A percentile compares a stretch with the other conserved stretches of the same genome.
These are phyloP conservation scores for Aristolochia contorta DNA, from an alignment of 164 flowering plant species.

Conservation along the genomic window DNA sequence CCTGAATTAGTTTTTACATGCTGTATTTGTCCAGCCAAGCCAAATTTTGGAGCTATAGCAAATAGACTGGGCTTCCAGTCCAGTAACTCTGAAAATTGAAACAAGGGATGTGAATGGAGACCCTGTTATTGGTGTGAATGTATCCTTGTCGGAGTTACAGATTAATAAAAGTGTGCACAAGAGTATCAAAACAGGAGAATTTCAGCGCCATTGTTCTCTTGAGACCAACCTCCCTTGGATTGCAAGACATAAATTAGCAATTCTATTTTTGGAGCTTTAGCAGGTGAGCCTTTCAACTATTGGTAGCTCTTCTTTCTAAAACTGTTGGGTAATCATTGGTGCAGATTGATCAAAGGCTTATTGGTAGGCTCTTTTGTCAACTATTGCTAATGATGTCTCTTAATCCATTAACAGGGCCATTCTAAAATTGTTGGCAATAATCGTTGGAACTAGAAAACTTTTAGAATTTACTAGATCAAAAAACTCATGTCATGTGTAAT, in stretches of 20 bases:
- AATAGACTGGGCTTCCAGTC: conserved; percentile 56
- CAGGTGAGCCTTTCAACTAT: conserved; percentile 21
- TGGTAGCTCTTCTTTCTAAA: background rate
- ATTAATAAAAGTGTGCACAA: conserved; percentile 2
- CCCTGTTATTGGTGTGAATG: conserved; percentile 31
- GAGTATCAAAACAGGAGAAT: conserved; percentile 11
- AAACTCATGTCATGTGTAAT: too few species aligned
- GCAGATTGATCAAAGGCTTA: too few species aligned
- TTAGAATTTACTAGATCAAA: too few species aligned
- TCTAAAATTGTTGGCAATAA: too few species aligned
- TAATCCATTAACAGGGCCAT: too few species aligned
- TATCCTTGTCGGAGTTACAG: conserved; percentile 36
- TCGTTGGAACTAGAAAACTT: too few species aligned
- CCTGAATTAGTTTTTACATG: conserved; percentile 1
- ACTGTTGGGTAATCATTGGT: background rate
- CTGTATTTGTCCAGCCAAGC: conserved; percentile 34
- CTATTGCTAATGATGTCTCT: too few species aligned
- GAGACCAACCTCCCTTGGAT: conserved; percentile 57
- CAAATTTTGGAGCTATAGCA: conserved; percentile 67
- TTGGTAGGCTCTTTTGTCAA: too few species aligned
- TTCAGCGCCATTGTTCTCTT: conserved; percentile 39
- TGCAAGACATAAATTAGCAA: conserved; percentile 43
- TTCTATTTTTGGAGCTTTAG: conserved; percentile 31
- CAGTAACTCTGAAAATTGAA: conserved; percentile 42
- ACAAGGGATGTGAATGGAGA: conserved; percentile 45